A percentile compares a stretch with the other conserved stretches of the same genome.
phyloP scores from a whole-genome alignment of 495 filamentous ascomycete species.

The Aspergillus campestris region DNA sequence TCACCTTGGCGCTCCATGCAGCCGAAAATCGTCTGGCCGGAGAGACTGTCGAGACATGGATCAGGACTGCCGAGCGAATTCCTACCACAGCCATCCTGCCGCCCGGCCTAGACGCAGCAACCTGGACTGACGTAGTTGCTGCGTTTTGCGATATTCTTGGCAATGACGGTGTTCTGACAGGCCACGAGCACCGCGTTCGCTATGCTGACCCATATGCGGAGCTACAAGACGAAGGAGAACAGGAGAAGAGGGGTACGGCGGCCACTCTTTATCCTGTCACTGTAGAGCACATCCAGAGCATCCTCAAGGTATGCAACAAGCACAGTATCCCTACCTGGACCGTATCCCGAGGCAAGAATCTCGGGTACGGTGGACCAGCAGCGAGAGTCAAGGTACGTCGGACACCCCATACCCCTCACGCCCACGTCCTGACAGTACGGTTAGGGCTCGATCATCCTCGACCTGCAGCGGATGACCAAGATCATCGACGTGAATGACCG shows the following conservation, averaged over 20 bases:
- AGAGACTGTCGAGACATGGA: neutral
- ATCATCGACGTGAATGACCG: constrained; percentile 16
- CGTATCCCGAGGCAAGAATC: constrained; percentile 9
- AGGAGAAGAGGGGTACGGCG: neutral
- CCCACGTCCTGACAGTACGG: too few relatives aligned
- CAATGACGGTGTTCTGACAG: neutral
- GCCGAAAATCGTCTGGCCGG: neutral
- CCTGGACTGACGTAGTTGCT: constrained; percentile 13
- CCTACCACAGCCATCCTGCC: neutral
- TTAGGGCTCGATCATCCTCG: neutral
- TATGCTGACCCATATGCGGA: neutral
- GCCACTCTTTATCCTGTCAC: neutral
- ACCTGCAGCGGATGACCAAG: constrained; percentile 13
- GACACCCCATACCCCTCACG: too few relatives aligned
- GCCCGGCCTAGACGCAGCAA: constrained; percentile 10
- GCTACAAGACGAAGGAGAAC: neutral
- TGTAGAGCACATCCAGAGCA: constrained; percentile 4
- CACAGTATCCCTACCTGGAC: constrained; percentile 10
- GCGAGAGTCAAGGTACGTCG: neutral
- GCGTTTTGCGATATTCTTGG: neutral
- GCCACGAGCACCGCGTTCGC: neutral
- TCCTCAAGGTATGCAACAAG: constrained; percentile 8
- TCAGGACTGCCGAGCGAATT: neutral
- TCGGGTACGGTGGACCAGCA: constrained; percentile 6
- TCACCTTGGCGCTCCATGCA: neutral